Evolutionary conservation across 1,284 basidiomycete species (phyloP).

Genomic region (Cutaneotrichosporon dermatis): DNA sequence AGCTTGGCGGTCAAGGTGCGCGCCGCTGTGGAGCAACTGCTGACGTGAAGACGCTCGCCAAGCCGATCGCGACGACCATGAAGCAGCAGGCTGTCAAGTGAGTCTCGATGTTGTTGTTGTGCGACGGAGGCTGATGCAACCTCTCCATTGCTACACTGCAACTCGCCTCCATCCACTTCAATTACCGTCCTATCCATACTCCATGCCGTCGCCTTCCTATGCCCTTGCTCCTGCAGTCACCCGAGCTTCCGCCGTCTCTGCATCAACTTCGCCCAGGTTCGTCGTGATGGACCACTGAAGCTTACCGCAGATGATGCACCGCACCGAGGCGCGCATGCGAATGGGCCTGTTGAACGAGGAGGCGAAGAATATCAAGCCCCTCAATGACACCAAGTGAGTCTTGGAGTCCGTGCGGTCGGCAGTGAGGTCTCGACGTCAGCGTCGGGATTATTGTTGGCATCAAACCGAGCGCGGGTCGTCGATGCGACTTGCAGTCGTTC

Average conservation of each 20-base stretch:
- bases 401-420: too few relatives aligned
- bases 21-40: neutral
- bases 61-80: conserved; percentile 70
- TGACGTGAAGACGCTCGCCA: conserved; percentile 65
- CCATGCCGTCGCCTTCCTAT: too few relatives aligned
- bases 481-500: too few relatives aligned
- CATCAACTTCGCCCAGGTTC: conserved; percentile 67
- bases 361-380: conserved; percentile 67
- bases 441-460: too few relatives aligned
- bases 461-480: too few relatives aligned
- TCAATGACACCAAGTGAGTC: conserved; percentile 72
- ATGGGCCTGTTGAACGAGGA: conserved; percentile 76
- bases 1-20: conserved; percentile 61
- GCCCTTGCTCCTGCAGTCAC: conserved; percentile 55
- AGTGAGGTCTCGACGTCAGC: too few relatives aligned
- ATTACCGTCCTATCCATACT: too few relatives aligned
- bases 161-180: too few relatives aligned
- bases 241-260: conserved; percentile 70
- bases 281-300: neutral
- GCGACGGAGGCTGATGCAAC: neutral
- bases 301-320: conserved; percentile 58
- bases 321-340: conserved; percentile 70
- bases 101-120: conserved; percentile 31
- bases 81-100: conserved; percentile 75
- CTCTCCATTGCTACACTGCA: neutral